Percentiles rank a stretch among this genome's conserved stretches.
phyloP scores from a whole-genome alignment of 2,329 filamentous ascomycete species.

The Aspergillus phoenicis region DNA sequence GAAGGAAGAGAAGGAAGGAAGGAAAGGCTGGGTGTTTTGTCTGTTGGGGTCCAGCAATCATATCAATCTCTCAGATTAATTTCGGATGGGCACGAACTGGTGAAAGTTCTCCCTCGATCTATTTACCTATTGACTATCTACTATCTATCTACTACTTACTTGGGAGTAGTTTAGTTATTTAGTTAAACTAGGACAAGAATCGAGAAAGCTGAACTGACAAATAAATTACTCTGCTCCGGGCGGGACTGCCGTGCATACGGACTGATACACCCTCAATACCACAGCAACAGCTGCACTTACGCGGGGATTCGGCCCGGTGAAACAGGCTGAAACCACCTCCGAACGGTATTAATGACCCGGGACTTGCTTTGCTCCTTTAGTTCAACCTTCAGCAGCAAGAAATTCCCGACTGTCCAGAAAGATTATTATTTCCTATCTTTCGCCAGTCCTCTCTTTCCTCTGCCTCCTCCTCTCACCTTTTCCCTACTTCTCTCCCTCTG shows the following conservation, averaged over 20 bases:
- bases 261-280: not conserved
- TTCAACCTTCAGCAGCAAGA: constrained; percentile 14
- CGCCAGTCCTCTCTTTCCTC: constrained; percentile 4
- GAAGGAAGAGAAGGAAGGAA: not conserved
- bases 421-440: constrained; percentile 8
- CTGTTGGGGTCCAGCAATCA: not conserved
- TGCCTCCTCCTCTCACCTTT: constrained; percentile 9
- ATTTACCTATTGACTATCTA: not conserved
- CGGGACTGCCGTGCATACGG: not conserved
- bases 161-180: too few relatives aligned
- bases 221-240: not conserved
- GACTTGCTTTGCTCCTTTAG: constrained; percentile 6
- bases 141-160: too few relatives aligned
- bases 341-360: not conserved
- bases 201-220: too few relatives aligned
- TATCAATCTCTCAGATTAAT: constrained; percentile 1
- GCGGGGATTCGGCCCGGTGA: not conserved
- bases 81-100: too few relatives aligned
- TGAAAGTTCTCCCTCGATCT: not conserved
- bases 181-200: too few relatives aligned
- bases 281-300: not conserved
- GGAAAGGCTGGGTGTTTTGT: not conserved
- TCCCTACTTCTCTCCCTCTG: not conserved
- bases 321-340: not conserved
- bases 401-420: constrained; percentile 14